Base-by-base conservation (phyloP, 1,284 basidiomycete genomes). In the Boletus smithii region DNA sequence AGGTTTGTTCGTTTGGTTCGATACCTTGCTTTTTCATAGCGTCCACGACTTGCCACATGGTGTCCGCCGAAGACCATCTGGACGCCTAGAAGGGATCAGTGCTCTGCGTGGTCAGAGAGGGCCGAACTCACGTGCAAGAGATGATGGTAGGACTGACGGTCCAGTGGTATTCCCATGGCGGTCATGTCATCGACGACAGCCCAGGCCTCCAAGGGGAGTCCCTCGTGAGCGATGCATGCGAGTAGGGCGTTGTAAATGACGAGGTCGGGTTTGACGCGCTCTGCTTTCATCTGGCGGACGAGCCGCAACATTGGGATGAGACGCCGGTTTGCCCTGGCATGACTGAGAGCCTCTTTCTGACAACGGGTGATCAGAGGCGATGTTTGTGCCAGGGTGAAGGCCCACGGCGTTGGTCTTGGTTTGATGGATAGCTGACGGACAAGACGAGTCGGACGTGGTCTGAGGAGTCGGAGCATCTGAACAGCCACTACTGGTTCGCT, bases 171-270 rank as follows among this genome's bases (percentile, higher is more conserved):
- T 1, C 77, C 80, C 42, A 79, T 59, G 13, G 75, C 68, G 18
- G 73, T 46, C 77, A 91, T 89, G 55, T 92, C 89, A 24, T 85
- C 80, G 38, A 88, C 71, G 22, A 88, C 76, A 7, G 86, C 88
- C 70, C 80, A 79, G 4, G 82, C 80, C 46, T 86, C 80, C 18
- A 70, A 49, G 56, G 69, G 68, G 14, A 72, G 56, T 3, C 65
- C 68, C 24, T 71, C 63, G 13, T 63, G 53, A 0, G 75, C 71
- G 41, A 80, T 72, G 23, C 75, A 71, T 5, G 67, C 60, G 20
- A 89, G 66, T 2, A 88, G 65, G 2, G 66, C 60, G 48, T 79
- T 74, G 62, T 89, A 90, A 1, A 78, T 76, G 22, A 63, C 50
- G 14, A 74, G 40, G 54, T 81, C 73, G 0, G 87, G 85, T 27